Conservation (phyloP, 257 asterid genomes). For the Solanum sejunctum region DNA sequence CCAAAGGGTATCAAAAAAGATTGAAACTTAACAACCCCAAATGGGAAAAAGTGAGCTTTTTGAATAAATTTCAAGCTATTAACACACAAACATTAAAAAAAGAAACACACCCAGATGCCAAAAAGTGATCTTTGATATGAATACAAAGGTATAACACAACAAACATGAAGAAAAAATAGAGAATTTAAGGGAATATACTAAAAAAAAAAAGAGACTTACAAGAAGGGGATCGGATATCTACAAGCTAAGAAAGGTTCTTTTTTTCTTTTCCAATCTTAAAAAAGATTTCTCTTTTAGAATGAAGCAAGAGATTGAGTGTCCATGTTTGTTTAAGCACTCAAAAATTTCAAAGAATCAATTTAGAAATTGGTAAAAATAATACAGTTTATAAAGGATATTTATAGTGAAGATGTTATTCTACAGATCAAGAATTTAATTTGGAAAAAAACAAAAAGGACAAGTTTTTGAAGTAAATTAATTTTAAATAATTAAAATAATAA, state of each 20-base stretch:
- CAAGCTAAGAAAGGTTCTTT: slow-evolving; percentile 48
- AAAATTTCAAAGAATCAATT: background rate
- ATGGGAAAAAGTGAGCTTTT: slow-evolving; percentile 19
- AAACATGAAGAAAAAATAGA: slow-evolving; percentile 10
- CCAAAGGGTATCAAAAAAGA: background rate
- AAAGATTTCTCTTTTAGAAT: slow-evolving; percentile 12
- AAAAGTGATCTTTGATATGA: slow-evolving; percentile 21
- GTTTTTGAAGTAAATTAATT: background rate
- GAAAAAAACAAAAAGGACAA: background rate
- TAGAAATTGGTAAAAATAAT: background rate
- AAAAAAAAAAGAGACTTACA: slow-evolving; percentile 52
- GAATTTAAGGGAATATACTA: slow-evolving; percentile 31
- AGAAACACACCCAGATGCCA: slow-evolving; percentile 25
- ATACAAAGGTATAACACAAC: background rate
- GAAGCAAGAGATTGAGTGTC: slow-evolving; percentile 59
- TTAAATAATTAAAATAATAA: background rate
- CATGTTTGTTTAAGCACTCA: background rate
- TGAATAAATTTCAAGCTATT: background rate
- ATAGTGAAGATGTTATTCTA: background rate
- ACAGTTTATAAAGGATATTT: background rate
- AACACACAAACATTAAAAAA: background rate
- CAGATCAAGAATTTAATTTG: background rate
- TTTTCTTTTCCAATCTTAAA: slow-evolving; percentile 3
- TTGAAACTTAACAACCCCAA: background rate
- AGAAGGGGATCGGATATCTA: slow-evolving; percentile 87